Percentiles rank a stretch among this genome's conserved stretches.
phyloP scores from a whole-genome alignment of 2,329 filamentous ascomycete genomes.

The Chlorencoelia australis region DNA sequence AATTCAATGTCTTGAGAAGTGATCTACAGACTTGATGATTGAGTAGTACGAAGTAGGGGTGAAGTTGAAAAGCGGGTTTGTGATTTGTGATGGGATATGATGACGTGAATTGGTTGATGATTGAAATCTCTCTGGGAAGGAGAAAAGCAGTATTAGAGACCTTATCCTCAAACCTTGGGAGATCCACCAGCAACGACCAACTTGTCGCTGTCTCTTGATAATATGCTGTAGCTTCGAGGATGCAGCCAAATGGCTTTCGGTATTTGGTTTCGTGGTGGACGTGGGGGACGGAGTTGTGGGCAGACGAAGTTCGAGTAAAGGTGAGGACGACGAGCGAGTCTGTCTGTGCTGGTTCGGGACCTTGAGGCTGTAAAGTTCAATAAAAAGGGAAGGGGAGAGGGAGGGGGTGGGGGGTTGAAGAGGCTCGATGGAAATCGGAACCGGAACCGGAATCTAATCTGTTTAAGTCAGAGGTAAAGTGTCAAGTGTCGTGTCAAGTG shows the following conservation, averaged over 20 bases:
- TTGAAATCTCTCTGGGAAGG: conserved; percentile 16
- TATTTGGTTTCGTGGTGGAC: not conserved
- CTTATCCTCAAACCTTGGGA: conserved; percentile 29
- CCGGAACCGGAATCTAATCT: too few relatives aligned
- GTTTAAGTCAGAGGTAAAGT: too few relatives aligned
- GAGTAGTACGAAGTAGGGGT: conserved; percentile 17
- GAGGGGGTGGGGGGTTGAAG: too few relatives aligned
- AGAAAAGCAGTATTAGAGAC: conserved; percentile 28
- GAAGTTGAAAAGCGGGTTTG: conserved; percentile 27
- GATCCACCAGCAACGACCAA: conserved; percentile 19
- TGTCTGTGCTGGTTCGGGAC: too few relatives aligned
- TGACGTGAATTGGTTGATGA: conserved; percentile 24
- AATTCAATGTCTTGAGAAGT: conserved; percentile 16
- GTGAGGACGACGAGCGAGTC: too few relatives aligned
- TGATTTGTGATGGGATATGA: conserved; percentile 23
- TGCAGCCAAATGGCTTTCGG: not conserved
- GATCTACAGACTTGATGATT: conserved; percentile 21
- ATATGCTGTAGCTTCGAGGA: too few relatives aligned
- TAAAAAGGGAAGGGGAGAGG: too few relatives aligned
- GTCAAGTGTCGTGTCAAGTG: too few relatives aligned
- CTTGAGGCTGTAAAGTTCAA: too few relatives aligned
- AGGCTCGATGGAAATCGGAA: too few relatives aligned
- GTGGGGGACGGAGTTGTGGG: conserved; percentile 1
- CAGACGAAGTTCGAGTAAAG: too few relatives aligned
- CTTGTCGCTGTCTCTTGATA: conserved; percentile 12